These are phyloP conservation scores for Talaromyces liani DNA, from an alignment of 495 filamentous ascomycete species.

Conservation along the genomic window DNA sequence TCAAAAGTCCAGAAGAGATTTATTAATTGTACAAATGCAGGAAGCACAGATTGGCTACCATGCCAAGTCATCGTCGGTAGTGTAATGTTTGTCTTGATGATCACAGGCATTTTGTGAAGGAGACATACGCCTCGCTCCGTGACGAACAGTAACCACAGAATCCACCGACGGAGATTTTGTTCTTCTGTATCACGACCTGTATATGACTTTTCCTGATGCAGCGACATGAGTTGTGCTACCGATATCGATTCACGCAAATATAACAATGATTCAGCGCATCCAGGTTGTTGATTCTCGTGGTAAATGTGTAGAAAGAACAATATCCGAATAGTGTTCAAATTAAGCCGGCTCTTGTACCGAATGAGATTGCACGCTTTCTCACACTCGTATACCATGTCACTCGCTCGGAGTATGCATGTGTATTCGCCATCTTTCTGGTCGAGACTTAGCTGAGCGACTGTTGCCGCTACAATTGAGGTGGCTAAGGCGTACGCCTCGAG, in stretches of 20 bases:
- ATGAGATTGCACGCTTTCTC: background rate
- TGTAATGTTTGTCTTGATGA: constrained; percentile 25
- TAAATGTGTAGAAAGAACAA: constrained; percentile 40
- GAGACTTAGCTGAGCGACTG: constrained; percentile 36
- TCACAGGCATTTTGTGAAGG: constrained; percentile 35
- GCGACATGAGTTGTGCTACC: constrained; percentile 35
- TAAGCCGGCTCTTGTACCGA: background rate
- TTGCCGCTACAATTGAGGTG: constrained; percentile 34
- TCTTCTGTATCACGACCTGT: constrained; percentile 16
- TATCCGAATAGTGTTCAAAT: constrained; percentile 22
- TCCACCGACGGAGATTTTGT: constrained; percentile 30
- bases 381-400: constrained; percentile 14
- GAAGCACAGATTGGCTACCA: constrained; percentile 25
- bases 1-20: constrained; percentile 35
- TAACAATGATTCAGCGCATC: constrained; percentile 30
- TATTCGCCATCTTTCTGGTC: constrained; percentile 10
- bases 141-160: constrained; percentile 38
- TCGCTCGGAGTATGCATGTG: background rate
- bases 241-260: constrained; percentile 39
- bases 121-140: constrained; percentile 38
- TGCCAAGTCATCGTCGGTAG: constrained; percentile 19
- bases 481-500: constrained; percentile 31
- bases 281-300: constrained; percentile 34
- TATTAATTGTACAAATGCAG: constrained; percentile 36
- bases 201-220: constrained; percentile 32